A percentile compares a stretch with the other conserved stretches of the same genome.
phyloP scores from a whole-genome alignment of 768 basidiomycete species.

The Harrya chromipes region DNA sequence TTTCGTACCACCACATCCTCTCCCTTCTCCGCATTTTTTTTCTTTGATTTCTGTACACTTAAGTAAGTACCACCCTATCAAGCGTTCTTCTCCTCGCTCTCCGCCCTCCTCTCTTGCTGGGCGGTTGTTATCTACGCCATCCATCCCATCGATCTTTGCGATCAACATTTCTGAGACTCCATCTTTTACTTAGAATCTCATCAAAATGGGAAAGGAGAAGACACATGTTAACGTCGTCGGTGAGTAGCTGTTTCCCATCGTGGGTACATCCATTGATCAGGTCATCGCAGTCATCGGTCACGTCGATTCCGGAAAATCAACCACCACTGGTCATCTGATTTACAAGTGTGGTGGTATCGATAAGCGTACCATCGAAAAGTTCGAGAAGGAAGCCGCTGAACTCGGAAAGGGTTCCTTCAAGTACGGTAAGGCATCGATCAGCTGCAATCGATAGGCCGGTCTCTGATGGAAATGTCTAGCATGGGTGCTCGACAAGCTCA shows the following conservation, averaged over 20 bases:
- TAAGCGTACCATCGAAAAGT: slow-evolving; percentile 99
- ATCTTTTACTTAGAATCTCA: slow-evolving; percentile 42
- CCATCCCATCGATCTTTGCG: slow-evolving; percentile 20
- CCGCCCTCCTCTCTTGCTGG: slow-evolving; percentile 23
- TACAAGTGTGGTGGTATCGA: slow-evolving; percentile 99
- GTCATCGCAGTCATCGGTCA: slow-evolving; percentile 83
- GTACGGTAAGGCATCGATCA: slow-evolving; percentile 64
- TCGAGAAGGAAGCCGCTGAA: slow-evolving; percentile 99
- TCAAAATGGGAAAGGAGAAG: slow-evolving; percentile 96
- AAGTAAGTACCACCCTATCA: slow-evolving; percentile 36
- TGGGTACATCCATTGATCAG: slow-evolving; percentile 22
- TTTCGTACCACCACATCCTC: slow-evolving; percentile 36
- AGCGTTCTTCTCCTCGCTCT: slow-evolving; percentile 2
- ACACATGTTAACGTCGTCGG: slow-evolving; percentile 97
- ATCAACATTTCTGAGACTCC: slow-evolving; percentile 12
- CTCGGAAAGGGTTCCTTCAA: slow-evolving; percentile 99
- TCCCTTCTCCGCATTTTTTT: slow-evolving; percentile 27
- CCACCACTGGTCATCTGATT: slow-evolving; percentile 99
- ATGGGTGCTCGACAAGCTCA: slow-evolving; percentile 99
- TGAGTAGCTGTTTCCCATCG: slow-evolving; percentile 40
- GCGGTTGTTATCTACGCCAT: slow-evolving; percentile 16
- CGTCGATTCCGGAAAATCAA: slow-evolving; percentile 99
- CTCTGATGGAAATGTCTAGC: slow-evolving; percentile 51
- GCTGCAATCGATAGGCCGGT: slow-evolving; percentile 11
- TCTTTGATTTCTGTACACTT: slow-evolving; percentile 39